Evolutionary conservation across 2,329 filamentous ascomycete genomes (phyloP), one percentile per base, ranked within the genome.

Genomic region (Blastomyces parvus): DNA sequence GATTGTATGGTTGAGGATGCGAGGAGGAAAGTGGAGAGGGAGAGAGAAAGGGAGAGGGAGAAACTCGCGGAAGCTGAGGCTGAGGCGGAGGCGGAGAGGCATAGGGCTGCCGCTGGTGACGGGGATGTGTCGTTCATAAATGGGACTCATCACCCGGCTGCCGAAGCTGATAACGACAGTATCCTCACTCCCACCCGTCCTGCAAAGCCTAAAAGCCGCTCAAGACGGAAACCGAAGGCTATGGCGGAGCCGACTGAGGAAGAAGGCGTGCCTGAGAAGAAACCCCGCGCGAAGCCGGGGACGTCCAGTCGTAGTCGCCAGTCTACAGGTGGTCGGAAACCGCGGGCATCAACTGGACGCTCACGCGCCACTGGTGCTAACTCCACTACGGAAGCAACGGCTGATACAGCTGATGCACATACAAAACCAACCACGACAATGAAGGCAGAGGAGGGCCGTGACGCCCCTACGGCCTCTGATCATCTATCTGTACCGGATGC

Each of bases 401-500:
- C 19, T 38, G 17, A 33, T 40, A n/a, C 17, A 22, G 38, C 60
- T 52, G 53, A 22, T 44, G 44, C 61, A 40, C 40, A 42, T 17
- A 14, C 27, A 17, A 55, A 22, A n/a, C n/a, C 61, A 40, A n/a
- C 42, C 22, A 19, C 25, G 56, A 44, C 25, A 27, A 22, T 44
- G 56, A 60, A 63, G 44, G 19, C 30, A 19, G 56, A 60, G 48
- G 42, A 46, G 19, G 40, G 38, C 27, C 19, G 38, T 62, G 61
- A 55, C n/a, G 50, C 36, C 11, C 4, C 33, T 17, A 22, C 33
- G 36, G 38, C 36, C 4, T 44, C 59, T 25, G 52, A 59, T 6
- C 65, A 68, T 60, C 64, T 66, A 14, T 58, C 68, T 33, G 72
- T 69, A 5, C 70, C 71, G 19, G 69, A 70, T 11, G 68, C 64